Conservation (phyloP, 2,329 filamentous ascomycete genomes). For the Bipolaris sorokiniana region DNA sequence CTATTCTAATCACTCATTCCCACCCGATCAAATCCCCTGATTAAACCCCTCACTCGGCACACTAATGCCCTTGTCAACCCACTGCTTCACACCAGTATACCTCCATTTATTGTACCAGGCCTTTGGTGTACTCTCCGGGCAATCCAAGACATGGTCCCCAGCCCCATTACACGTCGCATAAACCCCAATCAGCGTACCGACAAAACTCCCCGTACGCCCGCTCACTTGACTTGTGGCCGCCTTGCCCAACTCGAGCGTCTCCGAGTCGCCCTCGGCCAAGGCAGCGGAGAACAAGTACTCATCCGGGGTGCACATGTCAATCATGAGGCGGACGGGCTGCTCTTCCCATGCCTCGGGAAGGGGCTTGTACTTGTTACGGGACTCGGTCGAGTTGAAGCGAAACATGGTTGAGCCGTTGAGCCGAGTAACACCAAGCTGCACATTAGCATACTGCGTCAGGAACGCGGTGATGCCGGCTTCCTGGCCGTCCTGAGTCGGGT, state of each 20-base stretch:
- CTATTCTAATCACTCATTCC: not conserved
- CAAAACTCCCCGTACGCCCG: constrained; percentile 15
- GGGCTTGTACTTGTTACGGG: constrained; percentile 41
- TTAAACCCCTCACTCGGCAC: not conserved
- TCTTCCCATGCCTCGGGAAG: constrained; percentile 51
- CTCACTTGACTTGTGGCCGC: constrained; percentile 21
- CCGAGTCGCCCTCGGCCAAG: not conserved
- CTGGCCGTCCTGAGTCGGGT: constrained; percentile 47
- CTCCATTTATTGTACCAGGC: constrained; percentile 58
- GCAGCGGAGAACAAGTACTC: constrained; percentile 7
- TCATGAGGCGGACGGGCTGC: constrained; percentile 36
- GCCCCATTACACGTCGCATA: constrained; percentile 61
- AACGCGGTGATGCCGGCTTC: constrained; percentile 62
- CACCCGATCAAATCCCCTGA: not conserved
- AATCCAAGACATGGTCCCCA: constrained; percentile 13
- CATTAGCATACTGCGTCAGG: constrained; percentile 59
- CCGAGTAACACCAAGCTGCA: constrained; percentile 52
- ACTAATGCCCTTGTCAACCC: not conserved
- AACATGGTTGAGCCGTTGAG: constrained; percentile 38
- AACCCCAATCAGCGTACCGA: constrained; percentile 58
- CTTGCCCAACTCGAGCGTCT: constrained; percentile 6
- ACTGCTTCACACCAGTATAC: constrained; percentile 42
- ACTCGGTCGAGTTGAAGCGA: constrained; percentile 51
- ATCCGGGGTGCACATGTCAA: constrained; percentile 4
- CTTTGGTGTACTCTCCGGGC: constrained; percentile 44